Conservation (phyloP, 805 yeast genomes). For the Lachancea waltii region DNA sequence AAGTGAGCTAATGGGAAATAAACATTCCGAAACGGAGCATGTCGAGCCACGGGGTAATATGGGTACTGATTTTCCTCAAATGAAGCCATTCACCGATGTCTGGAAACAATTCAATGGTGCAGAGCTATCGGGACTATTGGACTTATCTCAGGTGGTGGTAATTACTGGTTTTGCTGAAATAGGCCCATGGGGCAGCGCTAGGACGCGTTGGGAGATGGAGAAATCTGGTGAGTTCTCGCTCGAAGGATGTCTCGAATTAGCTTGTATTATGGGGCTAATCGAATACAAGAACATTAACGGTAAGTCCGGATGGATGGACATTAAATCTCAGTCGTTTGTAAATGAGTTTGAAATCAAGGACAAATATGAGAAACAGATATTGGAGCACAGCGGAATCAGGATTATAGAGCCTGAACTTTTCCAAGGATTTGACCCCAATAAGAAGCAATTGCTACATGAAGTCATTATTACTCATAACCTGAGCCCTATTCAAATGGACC, state of each 20-base stretch:
- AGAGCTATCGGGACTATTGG: conserved; percentile 67
- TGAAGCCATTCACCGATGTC: conserved; percentile 55
- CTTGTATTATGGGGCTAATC: conserved; percentile 89
- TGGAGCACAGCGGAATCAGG: conserved; percentile 80
- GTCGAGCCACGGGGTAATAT: conserved; percentile 77
- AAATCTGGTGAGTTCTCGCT: conserved; percentile 74
- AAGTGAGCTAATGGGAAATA: background rate
- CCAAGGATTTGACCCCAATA: conserved; percentile 70
- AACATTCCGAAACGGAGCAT: conserved; percentile 20
- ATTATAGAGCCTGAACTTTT: conserved; percentile 82
- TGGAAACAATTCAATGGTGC: conserved; percentile 40
- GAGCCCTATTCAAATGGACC: conserved; percentile 75
- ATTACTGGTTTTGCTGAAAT: conserved; percentile 88
- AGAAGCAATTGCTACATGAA: conserved; percentile 77
- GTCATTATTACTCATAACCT: conserved; percentile 79
- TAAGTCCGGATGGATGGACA: conserved; percentile 79
- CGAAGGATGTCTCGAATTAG: conserved; percentile 88
- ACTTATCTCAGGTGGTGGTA: conserved; percentile 70
- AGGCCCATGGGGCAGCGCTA: conserved; percentile 88
- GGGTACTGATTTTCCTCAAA: conserved; percentile 70
- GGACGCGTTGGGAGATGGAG: conserved; percentile 95
- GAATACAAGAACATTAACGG: conserved; percentile 45
- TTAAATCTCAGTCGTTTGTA: conserved; percentile 68
- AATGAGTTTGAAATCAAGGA: conserved; percentile 74
- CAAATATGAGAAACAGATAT: conserved; percentile 69